Evolutionary conservation across 208 protist genomes (phyloP).

Genomic region (Trypanosoma caninum): DNA sequence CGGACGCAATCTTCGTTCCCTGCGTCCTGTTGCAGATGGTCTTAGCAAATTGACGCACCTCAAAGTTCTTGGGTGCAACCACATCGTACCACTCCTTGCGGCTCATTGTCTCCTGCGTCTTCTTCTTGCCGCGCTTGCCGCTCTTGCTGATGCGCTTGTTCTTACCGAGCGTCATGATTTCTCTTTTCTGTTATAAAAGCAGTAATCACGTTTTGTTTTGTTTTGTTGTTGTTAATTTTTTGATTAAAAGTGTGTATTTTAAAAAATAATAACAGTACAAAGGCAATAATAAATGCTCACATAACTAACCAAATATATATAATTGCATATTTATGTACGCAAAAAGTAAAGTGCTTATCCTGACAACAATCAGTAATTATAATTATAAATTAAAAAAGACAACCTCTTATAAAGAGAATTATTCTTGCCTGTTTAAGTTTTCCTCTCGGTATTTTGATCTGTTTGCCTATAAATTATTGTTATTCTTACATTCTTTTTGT

Average conservation of each 20-base stretch:
- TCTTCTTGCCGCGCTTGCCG: slow-evolving; percentile 94
- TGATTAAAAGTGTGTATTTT: too few species aligned
- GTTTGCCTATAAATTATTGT: too few species aligned
- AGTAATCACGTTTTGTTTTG: too few species aligned
- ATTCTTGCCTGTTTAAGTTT: background rate
- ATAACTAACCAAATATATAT: background rate
- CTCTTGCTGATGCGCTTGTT: slow-evolving; percentile 96
- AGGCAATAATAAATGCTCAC: too few species aligned
- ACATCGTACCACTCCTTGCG: slow-evolving; percentile 99
- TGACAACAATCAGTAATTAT: background rate
- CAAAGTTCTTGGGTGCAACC: slow-evolving; percentile 96
- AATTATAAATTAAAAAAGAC: too few species aligned
- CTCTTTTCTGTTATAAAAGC: background rate
- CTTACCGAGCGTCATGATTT: slow-evolving; percentile 92
- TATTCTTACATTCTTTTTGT: background rate
- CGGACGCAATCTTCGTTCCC: slow-evolving; percentile 94
- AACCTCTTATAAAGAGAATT: too few species aligned
- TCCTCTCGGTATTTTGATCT: background rate
- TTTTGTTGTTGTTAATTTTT: too few species aligned
- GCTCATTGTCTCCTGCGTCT: slow-evolving; percentile 96
- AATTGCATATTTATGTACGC: background rate
- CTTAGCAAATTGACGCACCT: slow-evolving; percentile 94
- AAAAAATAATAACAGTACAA: too few species aligned
- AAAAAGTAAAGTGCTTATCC: background rate
- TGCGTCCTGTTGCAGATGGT: slow-evolving; percentile 97